Base-by-base conservation (phyloP, 2,329 filamentous ascomycete genomes). In the Fusarium tricinctum region DNA sequence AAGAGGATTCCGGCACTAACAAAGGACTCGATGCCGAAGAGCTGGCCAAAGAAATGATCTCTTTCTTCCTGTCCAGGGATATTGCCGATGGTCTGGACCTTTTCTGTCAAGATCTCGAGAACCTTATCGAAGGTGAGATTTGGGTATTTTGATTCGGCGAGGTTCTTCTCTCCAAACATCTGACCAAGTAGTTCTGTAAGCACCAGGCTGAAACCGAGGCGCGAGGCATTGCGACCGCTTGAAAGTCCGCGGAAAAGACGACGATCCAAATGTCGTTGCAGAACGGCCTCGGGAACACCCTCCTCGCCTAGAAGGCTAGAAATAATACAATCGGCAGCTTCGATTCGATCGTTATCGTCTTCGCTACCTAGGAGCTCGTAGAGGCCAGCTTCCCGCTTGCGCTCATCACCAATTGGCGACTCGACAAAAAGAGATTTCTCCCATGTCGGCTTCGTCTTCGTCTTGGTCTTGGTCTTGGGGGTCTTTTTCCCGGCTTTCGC, bases 21-120 rank as follows among this genome's bases (percentile, higher is more conserved):
- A 64, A 98, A 90, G 61, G 92, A 92, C 77, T 97, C 92, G 43
- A 94, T 86, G 4, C 94, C 95, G 74, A 97, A 97, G 2, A 97
- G 81, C 70, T 92, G 89, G 8, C 96, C 96, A 68, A 97, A 92
- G 69, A 89, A 87, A 76, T 94, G 89, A 76, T 98, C 94, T 72
- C 93, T 87, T 79, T 94, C 91, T 81, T 98, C 94, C 83, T 97
- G 86, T 35, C 85, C 84, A 1, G 83, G 82, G 22, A 86, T 76
- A 70, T 85, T 88, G 32, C 85, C 86, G 10, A 82, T 81, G 0
- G 84, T 77, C 52, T 84, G 81, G 1, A 84, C 89, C 73, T 86
- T 88, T 58, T 88, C 84, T 20, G 86, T 74, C 40, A 90, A 74
- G 23, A 88, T 81, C 32, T 78, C 79, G 32, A 89, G 74, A 1